These are phyloP conservation scores for Pichia occidentalis DNA, from an alignment of 805 yeast species.

Conservation along the genomic window DNA sequence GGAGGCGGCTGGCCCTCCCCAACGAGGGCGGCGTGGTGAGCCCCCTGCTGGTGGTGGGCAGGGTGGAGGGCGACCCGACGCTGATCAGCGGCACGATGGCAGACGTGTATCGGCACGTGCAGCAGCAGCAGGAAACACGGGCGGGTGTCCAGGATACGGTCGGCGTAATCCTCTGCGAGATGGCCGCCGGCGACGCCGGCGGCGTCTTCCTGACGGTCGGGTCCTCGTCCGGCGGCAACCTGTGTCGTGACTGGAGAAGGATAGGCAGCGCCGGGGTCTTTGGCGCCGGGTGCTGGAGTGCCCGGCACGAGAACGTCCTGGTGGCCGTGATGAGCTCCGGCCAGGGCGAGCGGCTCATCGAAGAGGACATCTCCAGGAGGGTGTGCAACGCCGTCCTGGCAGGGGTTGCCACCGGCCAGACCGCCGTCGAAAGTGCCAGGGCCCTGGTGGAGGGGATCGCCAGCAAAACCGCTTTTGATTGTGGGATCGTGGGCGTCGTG, in stretches of 20 bases:
- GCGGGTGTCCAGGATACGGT: slow-evolving; percentile 5
- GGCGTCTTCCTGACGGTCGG: slow-evolving; percentile 1
- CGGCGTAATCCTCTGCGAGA: slow-evolving; percentile 3
- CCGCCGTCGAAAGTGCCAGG: too few relatives aligned
- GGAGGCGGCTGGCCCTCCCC: background rate
- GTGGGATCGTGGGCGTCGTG: too few relatives aligned
- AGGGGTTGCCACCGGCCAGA: too few relatives aligned
- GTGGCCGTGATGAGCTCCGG: slow-evolving; percentile 3
- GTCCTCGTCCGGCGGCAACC: slow-evolving; percentile 5
- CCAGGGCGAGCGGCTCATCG: slow-evolving; percentile 4
- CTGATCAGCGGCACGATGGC: background rate
- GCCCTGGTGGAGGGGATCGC: too few relatives aligned
- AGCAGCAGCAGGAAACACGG: background rate
- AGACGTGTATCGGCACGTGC: background rate
- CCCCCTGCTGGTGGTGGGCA: slow-evolving; percentile 1
- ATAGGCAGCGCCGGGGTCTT: slow-evolving; percentile 5
- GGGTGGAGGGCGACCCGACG: background rate
- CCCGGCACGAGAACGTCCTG: background rate
- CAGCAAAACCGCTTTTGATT: too few relatives aligned
- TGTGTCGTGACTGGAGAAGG: slow-evolving; percentile 1
- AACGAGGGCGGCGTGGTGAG: background rate
- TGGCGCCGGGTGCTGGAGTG: slow-evolving; percentile 8
- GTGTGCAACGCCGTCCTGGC: too few relatives aligned
- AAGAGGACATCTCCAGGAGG: background rate
- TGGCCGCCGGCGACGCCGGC: background rate